These are phyloP conservation scores for Suillus spraguei DNA, from an alignment of 768 basidiomycete species.

Conservation along the genomic window DNA sequence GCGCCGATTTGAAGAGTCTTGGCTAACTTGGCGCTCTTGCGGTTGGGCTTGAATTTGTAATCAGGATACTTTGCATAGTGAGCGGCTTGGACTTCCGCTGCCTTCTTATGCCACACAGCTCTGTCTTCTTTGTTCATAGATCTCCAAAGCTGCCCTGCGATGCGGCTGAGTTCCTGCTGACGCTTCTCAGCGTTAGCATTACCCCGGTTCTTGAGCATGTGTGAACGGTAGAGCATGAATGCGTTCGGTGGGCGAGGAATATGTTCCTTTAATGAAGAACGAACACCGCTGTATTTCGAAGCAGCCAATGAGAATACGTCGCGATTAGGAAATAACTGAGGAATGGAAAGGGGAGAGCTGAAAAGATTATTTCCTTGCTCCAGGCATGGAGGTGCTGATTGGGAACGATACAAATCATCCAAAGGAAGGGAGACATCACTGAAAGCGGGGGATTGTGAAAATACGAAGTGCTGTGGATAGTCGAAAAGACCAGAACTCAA, in stretches of 20 bases:
- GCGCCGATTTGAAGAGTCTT: conserved; percentile 22
- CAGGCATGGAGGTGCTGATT: conserved; percentile 16
- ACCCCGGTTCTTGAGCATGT: conserved; percentile 45
- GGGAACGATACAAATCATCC: conserved; percentile 12
- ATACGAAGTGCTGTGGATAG: neutral
- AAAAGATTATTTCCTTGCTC: conserved; percentile 6
- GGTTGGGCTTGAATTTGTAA: conserved; percentile 32
- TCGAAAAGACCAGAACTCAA: neutral
- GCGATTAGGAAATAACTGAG: neutral
- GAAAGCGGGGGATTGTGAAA: conserved; percentile 5
- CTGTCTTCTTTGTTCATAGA: conserved; percentile 39
- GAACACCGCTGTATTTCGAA: neutral
- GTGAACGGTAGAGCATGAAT: conserved; percentile 59
- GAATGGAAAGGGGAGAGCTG: neutral
- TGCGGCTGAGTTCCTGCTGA: conserved; percentile 56
- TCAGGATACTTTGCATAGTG: conserved; percentile 33
- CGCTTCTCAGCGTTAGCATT: conserved; percentile 50
- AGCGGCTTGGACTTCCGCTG: conserved; percentile 27
- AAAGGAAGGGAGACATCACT: conserved; percentile 1
- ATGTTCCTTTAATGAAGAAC: conserved; percentile 22
- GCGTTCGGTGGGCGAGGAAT: conserved; percentile 56
- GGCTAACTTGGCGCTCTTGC: conserved; percentile 20
- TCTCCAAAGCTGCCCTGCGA: conserved; percentile 58
- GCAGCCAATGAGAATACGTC: neutral
- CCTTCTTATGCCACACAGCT: conserved; percentile 37